phyloP scores from a whole-genome alignment of 2,329 filamentous ascomycete species.

The Shiraia bambusicola region DNA sequence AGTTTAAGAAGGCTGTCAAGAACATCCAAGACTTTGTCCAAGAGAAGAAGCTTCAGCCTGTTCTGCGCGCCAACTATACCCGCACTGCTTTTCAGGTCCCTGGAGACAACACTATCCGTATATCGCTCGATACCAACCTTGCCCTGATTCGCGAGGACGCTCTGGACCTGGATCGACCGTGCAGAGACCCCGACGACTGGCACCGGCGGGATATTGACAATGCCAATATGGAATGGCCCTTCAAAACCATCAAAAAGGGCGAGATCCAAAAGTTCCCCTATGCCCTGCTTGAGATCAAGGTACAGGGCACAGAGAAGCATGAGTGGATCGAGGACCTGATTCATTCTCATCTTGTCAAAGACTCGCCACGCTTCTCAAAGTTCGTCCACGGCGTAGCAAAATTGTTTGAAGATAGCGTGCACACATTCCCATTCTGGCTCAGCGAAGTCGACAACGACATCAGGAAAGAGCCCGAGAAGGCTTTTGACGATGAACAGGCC shows the following conservation, averaged over 20 bases:
- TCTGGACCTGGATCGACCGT: conserved; percentile 80
- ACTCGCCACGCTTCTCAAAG: conserved; percentile 89
- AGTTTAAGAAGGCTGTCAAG: conserved; percentile 70
- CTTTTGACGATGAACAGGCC: conserved; percentile 89
- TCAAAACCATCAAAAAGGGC: conserved; percentile 81
- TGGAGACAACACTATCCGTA: conserved; percentile 82
- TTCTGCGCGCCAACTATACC: conserved; percentile 88
- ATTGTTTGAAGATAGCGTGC: conserved; percentile 92
- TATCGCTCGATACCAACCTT: conserved; percentile 90
- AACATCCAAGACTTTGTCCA: conserved; percentile 80
- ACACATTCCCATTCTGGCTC: conserved; percentile 95
- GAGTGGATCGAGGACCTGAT: conserved; percentile 92
- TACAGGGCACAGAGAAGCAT: conserved; percentile 68
- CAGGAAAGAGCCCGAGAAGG: conserved; percentile 83
- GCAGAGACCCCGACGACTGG: conserved; percentile 85
- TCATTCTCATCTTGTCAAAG: conserved; percentile 87
- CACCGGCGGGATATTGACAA: conserved; percentile 89
- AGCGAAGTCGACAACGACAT: conserved; percentile 91
- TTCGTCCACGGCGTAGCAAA: conserved; percentile 92
- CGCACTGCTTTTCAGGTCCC: conserved; percentile 97
- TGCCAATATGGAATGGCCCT: conserved; percentile 80
- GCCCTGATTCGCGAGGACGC: conserved; percentile 78
- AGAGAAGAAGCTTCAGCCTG: conserved; percentile 74
- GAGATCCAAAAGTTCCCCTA: conserved; percentile 91
- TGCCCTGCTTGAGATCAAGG: conserved; percentile 88